A percentile compares a stretch with the other conserved stretches of the same genome.
These are phyloP conservation scores for Boletellus sp. DNA, from an alignment of 768 basidiomycete genomes.

Conservation along the genomic window DNA sequence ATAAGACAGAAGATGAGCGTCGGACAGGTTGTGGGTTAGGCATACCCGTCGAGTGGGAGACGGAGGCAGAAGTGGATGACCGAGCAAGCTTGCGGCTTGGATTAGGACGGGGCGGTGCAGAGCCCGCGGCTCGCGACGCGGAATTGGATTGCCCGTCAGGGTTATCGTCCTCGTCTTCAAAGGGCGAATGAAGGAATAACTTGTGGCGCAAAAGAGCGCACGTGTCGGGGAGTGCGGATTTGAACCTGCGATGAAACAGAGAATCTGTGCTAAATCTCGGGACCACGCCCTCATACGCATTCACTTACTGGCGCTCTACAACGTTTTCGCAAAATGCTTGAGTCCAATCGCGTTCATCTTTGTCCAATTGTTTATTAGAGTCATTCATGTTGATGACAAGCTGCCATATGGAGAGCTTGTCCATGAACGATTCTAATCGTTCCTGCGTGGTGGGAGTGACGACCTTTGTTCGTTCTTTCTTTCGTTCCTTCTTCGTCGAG, in stretches of 20 bases:
- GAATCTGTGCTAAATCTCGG: not conserved
- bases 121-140: slow-evolving; percentile 1
- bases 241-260: slow-evolving; percentile 46
- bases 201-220: slow-evolving; percentile 61
- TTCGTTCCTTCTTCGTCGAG: slow-evolving; percentile 31
- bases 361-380: slow-evolving; percentile 14
- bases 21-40: slow-evolving; percentile 8
- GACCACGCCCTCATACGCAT: not conserved
- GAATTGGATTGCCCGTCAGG: slow-evolving; percentile 12
- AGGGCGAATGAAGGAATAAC: slow-evolving; percentile 62
- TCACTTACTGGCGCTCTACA: slow-evolving; percentile 59
- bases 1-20: slow-evolving; percentile 25
- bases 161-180: slow-evolving; percentile 43
- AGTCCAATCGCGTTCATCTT: slow-evolving; percentile 62
- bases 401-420: slow-evolving; percentile 78
- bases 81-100: slow-evolving; percentile 11
- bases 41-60: slow-evolving; percentile 11
- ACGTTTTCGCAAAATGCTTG: slow-evolving; percentile 66
- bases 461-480: slow-evolving; percentile 19
- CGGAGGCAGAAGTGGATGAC: slow-evolving; percentile 9
- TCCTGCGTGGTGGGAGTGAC: slow-evolving; percentile 38
- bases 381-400: slow-evolving; percentile 44
- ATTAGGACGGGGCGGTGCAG: slow-evolving; percentile 3
- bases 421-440: slow-evolving; percentile 71
- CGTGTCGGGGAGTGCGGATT: slow-evolving; percentile 44